Evolutionary conservation across 305 asterid genomes (phyloP).

Genomic region (Rubia peregrina): DNA sequence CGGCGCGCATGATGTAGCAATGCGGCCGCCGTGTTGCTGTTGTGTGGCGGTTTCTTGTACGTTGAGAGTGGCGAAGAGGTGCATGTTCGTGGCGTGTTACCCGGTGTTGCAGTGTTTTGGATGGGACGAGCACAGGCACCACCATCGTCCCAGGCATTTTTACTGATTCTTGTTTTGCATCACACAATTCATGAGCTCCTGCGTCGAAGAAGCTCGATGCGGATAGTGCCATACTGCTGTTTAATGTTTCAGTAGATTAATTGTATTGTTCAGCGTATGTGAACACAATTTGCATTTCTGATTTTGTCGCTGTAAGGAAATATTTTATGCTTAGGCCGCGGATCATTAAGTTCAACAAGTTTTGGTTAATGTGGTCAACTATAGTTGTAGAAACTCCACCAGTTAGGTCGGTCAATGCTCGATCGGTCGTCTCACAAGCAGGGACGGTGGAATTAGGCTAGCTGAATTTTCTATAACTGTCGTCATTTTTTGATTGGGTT

Average conservation of each 20-base stretch:
- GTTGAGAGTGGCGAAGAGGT: conserved; percentile 31
- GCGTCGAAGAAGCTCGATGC: background rate
- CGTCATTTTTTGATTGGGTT: too few relatives aligned
- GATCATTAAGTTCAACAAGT: background rate
- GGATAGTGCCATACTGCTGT: background rate
- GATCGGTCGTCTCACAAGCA: background rate
- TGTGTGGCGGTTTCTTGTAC: conserved; percentile 23
- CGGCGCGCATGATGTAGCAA: conserved; percentile 25
- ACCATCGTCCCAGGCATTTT: conserved; percentile 51
- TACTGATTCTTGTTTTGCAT: conserved; percentile 9
- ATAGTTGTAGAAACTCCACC: background rate
- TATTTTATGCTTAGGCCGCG: background rate
- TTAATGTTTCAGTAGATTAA: background rate
- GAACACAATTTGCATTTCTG: background rate
- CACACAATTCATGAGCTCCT: too few relatives aligned
- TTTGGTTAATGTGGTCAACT: background rate
- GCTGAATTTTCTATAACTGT: too few relatives aligned
- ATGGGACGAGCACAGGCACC: conserved; percentile 52
- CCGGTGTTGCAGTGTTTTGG: conserved; percentile 69
- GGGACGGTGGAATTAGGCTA: background rate
- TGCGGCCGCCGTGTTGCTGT: conserved; percentile 33
- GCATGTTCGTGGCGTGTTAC: conserved; percentile 46
- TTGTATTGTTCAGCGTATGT: background rate
- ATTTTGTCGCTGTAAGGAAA: background rate
- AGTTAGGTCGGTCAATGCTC: background rate